Percentiles rank a stretch among this genome's conserved stretches.
phyloP scores from a whole-genome alignment of 352 stramenopile genomes.

The Blastocystis sp. region DNA sequence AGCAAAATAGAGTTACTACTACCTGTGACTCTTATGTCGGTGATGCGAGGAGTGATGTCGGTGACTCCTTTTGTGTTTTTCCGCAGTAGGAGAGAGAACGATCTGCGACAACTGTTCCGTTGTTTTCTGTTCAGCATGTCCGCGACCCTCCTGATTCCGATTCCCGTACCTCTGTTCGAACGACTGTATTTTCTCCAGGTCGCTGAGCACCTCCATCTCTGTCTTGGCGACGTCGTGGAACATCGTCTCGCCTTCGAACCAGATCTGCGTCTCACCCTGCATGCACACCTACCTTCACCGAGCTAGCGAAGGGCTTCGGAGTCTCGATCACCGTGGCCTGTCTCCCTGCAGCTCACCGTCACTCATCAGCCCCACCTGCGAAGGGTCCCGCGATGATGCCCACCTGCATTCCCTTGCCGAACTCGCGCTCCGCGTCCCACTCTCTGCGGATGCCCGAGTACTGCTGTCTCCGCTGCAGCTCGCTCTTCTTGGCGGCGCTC shows the following conservation, averaged over 20 bases:
- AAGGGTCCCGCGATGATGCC: not conserved
- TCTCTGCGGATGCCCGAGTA: constrained; percentile 20
- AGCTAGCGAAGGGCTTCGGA: not conserved
- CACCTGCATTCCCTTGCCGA: not conserved
- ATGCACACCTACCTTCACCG: not conserved
- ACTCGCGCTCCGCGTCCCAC: not conserved
- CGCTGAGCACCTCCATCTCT: not conserved
- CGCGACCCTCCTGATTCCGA: too few species aligned
- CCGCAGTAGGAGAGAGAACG: too few species aligned
- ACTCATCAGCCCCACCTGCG: not conserved
- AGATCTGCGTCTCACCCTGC: not conserved
- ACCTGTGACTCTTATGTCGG: too few species aligned
- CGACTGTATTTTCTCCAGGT: not conserved
- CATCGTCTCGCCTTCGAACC: not conserved
- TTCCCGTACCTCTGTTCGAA: constrained; percentile 9
- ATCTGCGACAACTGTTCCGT: too few species aligned
- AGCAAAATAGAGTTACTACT: too few species aligned
- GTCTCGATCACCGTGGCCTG: constrained; percentile 24
- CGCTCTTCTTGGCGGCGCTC: not conserved
- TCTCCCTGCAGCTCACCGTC: not conserved
- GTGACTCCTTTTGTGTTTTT: too few species aligned
- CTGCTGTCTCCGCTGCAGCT: not conserved
- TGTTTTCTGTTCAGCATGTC: too few species aligned
- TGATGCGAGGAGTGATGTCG: too few species aligned
- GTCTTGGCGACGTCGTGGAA: not conserved